phyloP scores from a whole-genome alignment of 2,329 filamentous ascomycete species.

The Fusarium incarnatum region DNA sequence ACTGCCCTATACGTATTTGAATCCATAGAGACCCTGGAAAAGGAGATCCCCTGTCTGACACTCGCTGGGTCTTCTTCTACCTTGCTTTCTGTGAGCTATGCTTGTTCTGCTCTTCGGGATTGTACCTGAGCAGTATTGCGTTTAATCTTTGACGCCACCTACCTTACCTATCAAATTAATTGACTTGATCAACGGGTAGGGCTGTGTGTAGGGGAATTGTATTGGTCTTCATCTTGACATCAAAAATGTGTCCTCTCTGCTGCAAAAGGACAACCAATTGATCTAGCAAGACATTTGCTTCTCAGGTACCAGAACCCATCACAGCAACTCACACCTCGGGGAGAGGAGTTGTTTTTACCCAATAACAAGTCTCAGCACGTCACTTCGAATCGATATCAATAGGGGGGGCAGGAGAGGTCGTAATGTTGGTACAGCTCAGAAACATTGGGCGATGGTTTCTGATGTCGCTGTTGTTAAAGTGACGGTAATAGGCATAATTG shows the following conservation, averaged over 20 bases:
- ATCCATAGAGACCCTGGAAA: slow-evolving; percentile 41
- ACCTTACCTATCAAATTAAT: background rate
- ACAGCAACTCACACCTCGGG: slow-evolving; percentile 2
- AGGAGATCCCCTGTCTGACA: slow-evolving; percentile 42
- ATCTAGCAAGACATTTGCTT: slow-evolving; percentile 1
- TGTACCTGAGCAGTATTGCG: background rate
- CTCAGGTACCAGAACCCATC: slow-evolving; percentile 35
- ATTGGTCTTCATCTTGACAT: background rate
- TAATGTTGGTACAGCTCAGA: background rate
- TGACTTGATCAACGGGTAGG: background rate
- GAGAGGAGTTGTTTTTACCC: slow-evolving; percentile 15
- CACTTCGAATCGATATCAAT: background rate
- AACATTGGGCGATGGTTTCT: background rate
- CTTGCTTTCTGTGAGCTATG: background rate
- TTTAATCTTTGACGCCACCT: background rate
- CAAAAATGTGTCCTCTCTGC: background rate
- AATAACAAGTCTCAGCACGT: slow-evolving; percentile 21
- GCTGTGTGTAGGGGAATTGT: background rate
- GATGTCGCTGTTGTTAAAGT: background rate
- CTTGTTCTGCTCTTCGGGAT: background rate
- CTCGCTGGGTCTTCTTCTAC: slow-evolving; percentile 9
- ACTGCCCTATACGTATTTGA: slow-evolving; percentile 21
- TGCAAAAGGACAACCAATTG: background rate
- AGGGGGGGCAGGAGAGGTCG: background rate
- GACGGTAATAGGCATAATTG: background rate